Percentiles rank a stretch among this genome's conserved stretches.
Evolutionary conservation across 2,329 filamentous ascomycete species (phyloP).

Genomic region (Aureobasidium melanogenum): DNA sequence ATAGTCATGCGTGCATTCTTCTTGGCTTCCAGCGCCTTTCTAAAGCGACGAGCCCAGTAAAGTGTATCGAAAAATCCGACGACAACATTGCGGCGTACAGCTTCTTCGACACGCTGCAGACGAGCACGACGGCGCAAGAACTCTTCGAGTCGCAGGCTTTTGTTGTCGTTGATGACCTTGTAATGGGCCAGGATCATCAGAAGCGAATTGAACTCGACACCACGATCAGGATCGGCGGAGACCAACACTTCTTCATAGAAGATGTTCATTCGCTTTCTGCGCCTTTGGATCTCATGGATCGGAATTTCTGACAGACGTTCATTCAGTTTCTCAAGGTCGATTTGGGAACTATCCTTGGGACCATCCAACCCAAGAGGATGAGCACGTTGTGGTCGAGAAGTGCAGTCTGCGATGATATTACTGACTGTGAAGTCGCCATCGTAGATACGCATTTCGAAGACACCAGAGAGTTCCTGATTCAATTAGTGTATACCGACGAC

Average conservation of each 20-base stretch:
- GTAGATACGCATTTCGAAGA: slow-evolving; percentile 97
- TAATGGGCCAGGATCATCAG: slow-evolving; percentile 96
- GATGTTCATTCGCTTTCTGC: slow-evolving; percentile 75
- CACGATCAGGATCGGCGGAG: slow-evolving; percentile 77
- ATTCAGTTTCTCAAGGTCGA: slow-evolving; percentile 72
- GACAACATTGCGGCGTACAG: slow-evolving; percentile 81
- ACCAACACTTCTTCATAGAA: slow-evolving; percentile 97
- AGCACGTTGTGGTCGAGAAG: slow-evolving; percentile 41
- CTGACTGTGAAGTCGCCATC: slow-evolving; percentile 79
- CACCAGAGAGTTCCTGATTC: slow-evolving; percentile 67
- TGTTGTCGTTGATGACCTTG: slow-evolving; percentile 97
- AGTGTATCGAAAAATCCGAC: slow-evolving; percentile 92
- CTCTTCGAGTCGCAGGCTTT: slow-evolving; percentile 81
- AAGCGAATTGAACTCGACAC: slow-evolving; percentile 84
- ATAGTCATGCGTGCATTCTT: slow-evolving; percentile 63
- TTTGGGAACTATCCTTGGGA: slow-evolving; percentile 23
- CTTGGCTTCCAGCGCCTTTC: slow-evolving; percentile 63
- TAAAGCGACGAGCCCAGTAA: slow-evolving; percentile 79
- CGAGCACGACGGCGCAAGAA: slow-evolving; percentile 84
- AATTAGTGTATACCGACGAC: neutral
- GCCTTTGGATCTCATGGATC: slow-evolving; percentile 60
- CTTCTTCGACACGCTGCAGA: slow-evolving; percentile 88
- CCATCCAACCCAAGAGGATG: slow-evolving; percentile 41
- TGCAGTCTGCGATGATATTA: slow-evolving; percentile 79
- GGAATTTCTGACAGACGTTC: slow-evolving; percentile 65